These are phyloP conservation scores for Nemania abortiva DNA, from an alignment of 2,329 filamentous ascomycete genomes.

Conservation along the genomic window DNA sequence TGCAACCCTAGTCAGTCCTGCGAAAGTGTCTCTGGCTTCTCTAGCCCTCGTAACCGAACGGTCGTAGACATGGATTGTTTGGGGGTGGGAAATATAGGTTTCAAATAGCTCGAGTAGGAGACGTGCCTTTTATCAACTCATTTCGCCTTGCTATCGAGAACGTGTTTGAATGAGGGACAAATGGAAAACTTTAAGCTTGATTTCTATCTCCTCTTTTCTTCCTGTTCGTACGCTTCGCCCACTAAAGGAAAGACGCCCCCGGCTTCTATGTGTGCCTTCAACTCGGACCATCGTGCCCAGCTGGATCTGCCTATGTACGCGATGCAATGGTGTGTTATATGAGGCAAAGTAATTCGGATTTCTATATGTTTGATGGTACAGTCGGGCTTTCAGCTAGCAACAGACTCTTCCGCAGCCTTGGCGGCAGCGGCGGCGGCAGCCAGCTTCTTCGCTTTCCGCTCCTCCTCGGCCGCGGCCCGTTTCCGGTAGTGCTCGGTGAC, in stretches of 20 bases:
- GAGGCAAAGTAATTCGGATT: conserved; percentile 5
- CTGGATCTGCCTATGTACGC: conserved; percentile 25
- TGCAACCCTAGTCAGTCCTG: no score
- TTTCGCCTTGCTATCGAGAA: conserved; percentile 57
- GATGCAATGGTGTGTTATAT: conserved; percentile 12
- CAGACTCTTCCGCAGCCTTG: conserved; percentile 41
- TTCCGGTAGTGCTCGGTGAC: conserved; percentile 69
- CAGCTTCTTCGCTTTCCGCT: conserved; percentile 65
- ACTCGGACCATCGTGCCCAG: conserved; percentile 5
- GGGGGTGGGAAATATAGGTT: no score
- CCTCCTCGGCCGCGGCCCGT: conserved; percentile 66
- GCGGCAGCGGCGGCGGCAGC: conserved; percentile 42
- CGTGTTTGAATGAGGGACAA: not conserved
- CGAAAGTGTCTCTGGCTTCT: no score
- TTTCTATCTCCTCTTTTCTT: conserved; percentile 15
- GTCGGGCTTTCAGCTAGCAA: not conserved
- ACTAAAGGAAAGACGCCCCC: conserved; percentile 4
- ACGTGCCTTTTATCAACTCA: conserved; percentile 47
- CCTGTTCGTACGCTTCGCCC: not conserved
- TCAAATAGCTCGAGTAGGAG: no score
- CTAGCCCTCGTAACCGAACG: no score
- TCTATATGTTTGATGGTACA: conserved; percentile 40
- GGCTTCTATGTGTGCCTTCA: not conserved
- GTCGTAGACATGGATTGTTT: no score
- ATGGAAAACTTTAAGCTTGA: conserved; percentile 6